Conservation (phyloP, 176 grass and related monocot species). For the Juncus effusus region DNA sequence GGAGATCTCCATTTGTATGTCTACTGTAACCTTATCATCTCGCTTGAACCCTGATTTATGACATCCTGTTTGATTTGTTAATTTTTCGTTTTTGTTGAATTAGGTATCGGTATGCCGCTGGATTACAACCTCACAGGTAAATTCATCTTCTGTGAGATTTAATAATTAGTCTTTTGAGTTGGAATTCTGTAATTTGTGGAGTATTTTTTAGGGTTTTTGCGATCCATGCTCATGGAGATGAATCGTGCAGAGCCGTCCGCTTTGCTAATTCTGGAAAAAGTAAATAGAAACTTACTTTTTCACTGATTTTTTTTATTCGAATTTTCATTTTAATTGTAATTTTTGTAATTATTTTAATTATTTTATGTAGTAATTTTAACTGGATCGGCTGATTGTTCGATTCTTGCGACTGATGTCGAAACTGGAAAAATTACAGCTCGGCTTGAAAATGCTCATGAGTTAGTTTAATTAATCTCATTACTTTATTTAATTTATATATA, state of each 20-base stretch:
- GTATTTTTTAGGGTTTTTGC: slow-evolving; percentile 32
- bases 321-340: slow-evolving; percentile 12
- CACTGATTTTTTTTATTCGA: neutral
- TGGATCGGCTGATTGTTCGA: slow-evolving; percentile 66
- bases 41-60: neutral
- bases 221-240: slow-evolving; percentile 50
- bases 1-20: slow-evolving; percentile 71
- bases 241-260: slow-evolving; percentile 79
- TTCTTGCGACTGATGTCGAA: slow-evolving; percentile 63
- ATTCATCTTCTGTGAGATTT: neutral
- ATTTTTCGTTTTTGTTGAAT: neutral
- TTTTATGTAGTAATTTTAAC: slow-evolving; percentile 67
- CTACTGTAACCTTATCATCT: neutral
- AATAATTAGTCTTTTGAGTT: slow-evolving; percentile 1
- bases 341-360: neutral
- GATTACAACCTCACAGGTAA: slow-evolving; percentile 68
- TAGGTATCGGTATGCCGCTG: slow-evolving; percentile 60
- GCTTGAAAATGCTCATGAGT: slow-evolving; percentile 71
- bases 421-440: slow-evolving; percentile 65
- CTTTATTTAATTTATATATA: neutral
- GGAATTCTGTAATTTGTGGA: neutral
- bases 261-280: slow-evolving; percentile 79
- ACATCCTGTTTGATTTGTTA: neutral
- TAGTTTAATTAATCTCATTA: slow-evolving; percentile 9
- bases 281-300: slow-evolving; percentile 32